phyloP scores from a whole-genome alignment of 2,329 filamentous ascomycete species.

The Stagonosporopsis tanaceti region DNA sequence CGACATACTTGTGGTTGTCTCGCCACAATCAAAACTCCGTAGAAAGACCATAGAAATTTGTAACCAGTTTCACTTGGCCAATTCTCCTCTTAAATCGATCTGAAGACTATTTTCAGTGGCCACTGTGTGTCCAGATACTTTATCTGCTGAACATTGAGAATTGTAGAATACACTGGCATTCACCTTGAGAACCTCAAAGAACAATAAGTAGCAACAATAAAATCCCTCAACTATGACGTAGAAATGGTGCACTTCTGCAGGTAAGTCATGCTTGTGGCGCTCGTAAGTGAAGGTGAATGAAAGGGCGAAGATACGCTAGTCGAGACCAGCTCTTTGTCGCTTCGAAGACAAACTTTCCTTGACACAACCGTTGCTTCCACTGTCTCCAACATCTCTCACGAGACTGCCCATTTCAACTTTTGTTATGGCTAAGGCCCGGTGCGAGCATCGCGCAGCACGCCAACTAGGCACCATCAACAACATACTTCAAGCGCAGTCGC shows the following conservation, averaged over 20 bases:
- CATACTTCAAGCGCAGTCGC: slow-evolving; percentile 4
- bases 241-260: neutral
- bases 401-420: neutral
- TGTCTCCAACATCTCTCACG: neutral
- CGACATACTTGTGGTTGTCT: too few relatives aligned
- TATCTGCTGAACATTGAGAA: too few relatives aligned
- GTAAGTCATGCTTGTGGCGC: neutral
- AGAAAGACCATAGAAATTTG: too few relatives aligned
- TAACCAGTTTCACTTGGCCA: too few relatives aligned
- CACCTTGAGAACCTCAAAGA: too few relatives aligned
- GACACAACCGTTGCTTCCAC: neutral
- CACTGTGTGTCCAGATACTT: too few relatives aligned
- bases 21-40: too few relatives aligned
- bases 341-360: neutral
- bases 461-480: slow-evolving; percentile 10
- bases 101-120: too few relatives aligned
- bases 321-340: neutral
- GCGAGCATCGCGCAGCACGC: neutral
- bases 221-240: too few relatives aligned
- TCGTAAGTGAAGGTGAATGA: neutral
- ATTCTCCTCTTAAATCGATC: too few relatives aligned
- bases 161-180: too few relatives aligned
- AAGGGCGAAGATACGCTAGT: neutral
- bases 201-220: too few relatives aligned
- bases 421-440: slow-evolving; percentile 1